Base-by-base conservation (phyloP, 2,329 filamentous ascomycete genomes). In the Plectosphaerella cucumerina region DNA sequence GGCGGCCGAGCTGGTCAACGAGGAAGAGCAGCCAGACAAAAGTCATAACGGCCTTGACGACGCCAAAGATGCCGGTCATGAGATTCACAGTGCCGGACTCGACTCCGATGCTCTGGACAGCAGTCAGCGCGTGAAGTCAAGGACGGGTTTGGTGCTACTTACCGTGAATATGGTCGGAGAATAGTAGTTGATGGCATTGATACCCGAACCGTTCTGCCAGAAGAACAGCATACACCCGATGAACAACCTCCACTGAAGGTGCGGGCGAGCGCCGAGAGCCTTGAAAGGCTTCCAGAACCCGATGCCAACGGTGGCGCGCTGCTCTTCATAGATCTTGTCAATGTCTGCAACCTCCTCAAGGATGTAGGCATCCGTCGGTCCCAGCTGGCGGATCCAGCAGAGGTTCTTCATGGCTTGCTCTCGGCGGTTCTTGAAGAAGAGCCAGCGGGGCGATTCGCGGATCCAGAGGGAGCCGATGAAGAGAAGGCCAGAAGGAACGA, bases 111-210 rank as follows among this genome's bases (percentile, higher is more conserved):
- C 52, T 54, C 51, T 53, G n/a, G 5, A 33, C 12, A 26, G 31
- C 14, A 31, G 26, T 47, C 15, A 39, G 35, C 17, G 6, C 3
- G 5, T 37, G 17, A 8, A 18, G 10, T 5, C 15, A 31, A 33
- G 14, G 22, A 26, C 17, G 6, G 10, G 21, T 26, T 4, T 10
- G 6, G 9, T 15, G 17, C 2, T n/a, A 39, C 51, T 48, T 37
- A 85, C 42, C 1, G 44, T 75, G 70, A 87, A 86, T 11, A 86
- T 77, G 0, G 80, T 83, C 0, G 83, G 82, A 0, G 70, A 73
- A 59, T 81, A 84, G 64, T 85, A 85, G 67, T 85, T 86, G 63
- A 83, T 79, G 5, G 82, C 82, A 59, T 86, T 86, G 62, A 84
- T 84, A 2, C 84, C 84, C 0, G 74, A 78, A 6, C 81, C 79